These are phyloP conservation scores for Penicillium longicatenatum DNA, from an alignment of 495 filamentous ascomycete species.

Conservation along the genomic window DNA sequence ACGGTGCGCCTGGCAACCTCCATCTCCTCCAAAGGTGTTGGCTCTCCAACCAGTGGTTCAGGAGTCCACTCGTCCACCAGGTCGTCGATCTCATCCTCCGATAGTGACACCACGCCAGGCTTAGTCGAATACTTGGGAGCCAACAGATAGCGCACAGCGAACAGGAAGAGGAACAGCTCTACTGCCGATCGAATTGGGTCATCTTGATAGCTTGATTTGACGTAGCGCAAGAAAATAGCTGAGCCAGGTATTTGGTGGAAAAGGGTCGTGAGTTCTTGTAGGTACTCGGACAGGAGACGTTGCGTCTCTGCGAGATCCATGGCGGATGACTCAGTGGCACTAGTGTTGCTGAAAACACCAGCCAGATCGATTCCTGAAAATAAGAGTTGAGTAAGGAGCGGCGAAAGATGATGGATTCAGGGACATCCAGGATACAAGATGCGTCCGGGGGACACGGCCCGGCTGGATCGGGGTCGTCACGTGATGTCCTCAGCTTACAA, in stretches of 20 bases:
- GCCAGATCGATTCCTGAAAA: neutral
- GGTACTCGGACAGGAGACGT: slow-evolving; percentile 63
- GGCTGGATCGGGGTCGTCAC: slow-evolving; percentile 3
- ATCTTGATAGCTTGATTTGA: slow-evolving; percentile 95
- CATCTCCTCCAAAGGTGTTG: slow-evolving; percentile 70
- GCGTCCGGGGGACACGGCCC: slow-evolving; percentile 1
- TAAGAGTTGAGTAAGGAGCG: neutral
- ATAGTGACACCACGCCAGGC: slow-evolving; percentile 81
- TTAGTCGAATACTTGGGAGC: slow-evolving; percentile 90
- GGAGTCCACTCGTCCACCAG: slow-evolving; percentile 96
- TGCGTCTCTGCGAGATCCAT: slow-evolving; percentile 88
- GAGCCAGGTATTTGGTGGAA: slow-evolving; percentile 93
- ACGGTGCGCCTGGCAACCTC: slow-evolving; percentile 85
- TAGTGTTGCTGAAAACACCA: slow-evolving; percentile 17
- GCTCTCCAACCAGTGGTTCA: slow-evolving; percentile 79
- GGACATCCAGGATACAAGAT: neutral
- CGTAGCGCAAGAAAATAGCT: slow-evolving; percentile 90
- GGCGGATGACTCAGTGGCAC: slow-evolving; percentile 15
- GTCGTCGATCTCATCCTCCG: slow-evolving; percentile 96
- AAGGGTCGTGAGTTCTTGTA: slow-evolving; percentile 63
- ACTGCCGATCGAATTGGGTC: slow-evolving; percentile 92
- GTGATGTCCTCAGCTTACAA: neutral
- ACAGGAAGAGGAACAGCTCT: slow-evolving; percentile 92
- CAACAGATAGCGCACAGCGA: slow-evolving; percentile 90
- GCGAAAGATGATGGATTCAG: neutral